phyloP scores from a whole-genome alignment of 2,329 filamentous ascomycete species.

The Trichoderma sp. region DNA sequence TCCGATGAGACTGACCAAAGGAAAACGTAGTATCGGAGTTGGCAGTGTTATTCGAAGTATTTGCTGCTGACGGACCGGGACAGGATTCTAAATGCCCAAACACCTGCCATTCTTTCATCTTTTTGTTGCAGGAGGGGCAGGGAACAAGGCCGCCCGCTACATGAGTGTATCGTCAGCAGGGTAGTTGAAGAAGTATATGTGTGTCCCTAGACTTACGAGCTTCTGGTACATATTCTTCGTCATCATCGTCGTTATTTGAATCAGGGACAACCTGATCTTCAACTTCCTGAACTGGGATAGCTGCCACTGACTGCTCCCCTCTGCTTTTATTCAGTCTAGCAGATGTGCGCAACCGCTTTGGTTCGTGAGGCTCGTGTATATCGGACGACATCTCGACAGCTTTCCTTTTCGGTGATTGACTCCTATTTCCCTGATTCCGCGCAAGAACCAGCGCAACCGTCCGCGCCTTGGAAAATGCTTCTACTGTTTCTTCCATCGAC shows the following conservation, averaged over 20 bases:
- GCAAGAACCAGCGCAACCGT: conserved; percentile 63
- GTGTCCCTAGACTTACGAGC: conserved; percentile 24
- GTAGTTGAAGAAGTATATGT: too few relatives aligned
- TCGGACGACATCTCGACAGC: conserved; percentile 33
- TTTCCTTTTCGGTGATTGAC: conserved; percentile 52
- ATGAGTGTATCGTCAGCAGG: neutral
- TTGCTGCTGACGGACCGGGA: conserved; percentile 35
- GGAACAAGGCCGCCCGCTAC: conserved; percentile 71
- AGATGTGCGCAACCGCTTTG: conserved; percentile 54
- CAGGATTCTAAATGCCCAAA: conserved; percentile 77
- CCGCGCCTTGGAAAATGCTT: conserved; percentile 69
- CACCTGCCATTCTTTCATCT: conserved; percentile 77
- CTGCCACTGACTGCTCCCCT: conserved; percentile 31
- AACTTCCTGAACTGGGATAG: neutral
- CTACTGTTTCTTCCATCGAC: conserved; percentile 79
- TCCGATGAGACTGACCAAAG: conserved; percentile 27
- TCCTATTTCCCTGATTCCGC: conserved; percentile 30
- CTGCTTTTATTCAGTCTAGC: conserved; percentile 46
- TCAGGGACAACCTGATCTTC: conserved; percentile 23
- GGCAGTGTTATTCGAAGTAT: neutral
- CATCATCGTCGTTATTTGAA: conserved; percentile 22
- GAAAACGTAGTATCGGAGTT: neutral
- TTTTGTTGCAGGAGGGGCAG: conserved; percentile 76
- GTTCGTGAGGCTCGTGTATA: conserved; percentile 29
- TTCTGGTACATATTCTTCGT: conserved; percentile 33